A percentile compares a stretch with the other conserved stretches of the same genome.
Evolutionary conservation across 2,329 filamentous ascomycete species (phyloP).

Genomic region (Colletotrichum sp.): DNA sequence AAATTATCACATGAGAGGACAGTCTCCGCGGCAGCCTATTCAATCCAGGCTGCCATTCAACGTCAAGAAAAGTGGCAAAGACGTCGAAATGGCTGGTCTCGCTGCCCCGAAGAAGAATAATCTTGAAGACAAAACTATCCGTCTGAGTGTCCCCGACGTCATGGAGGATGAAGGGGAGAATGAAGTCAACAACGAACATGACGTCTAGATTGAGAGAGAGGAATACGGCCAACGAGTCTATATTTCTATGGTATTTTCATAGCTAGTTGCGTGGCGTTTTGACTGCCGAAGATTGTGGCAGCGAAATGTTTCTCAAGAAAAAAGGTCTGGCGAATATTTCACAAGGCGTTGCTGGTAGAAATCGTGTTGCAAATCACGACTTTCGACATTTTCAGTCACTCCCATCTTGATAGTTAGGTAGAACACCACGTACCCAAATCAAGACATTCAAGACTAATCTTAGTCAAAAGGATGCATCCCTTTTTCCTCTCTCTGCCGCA

Average conservation of each 20-base stretch:
- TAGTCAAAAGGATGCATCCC: neutral
- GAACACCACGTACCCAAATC: rapidly evolving
- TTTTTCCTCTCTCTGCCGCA: neutral
- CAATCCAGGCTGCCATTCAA: neutral
- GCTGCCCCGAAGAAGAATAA: neutral
- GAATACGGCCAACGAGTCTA: rapidly evolving
- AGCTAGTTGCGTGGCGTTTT: neutral
- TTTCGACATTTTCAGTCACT: neutral
- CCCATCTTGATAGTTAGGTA: neutral
- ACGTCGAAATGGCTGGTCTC: neutral
- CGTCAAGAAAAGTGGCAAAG: neutral
- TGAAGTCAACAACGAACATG: neutral
- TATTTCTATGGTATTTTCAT: neutral
- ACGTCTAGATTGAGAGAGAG: neutral
- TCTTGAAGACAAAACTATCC: neutral
- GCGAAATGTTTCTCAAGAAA: rapidly evolving
- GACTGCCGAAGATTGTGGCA: neutral
- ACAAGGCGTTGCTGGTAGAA: neutral
- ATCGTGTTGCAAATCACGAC: neutral
- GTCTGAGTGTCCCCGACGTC: neutral
- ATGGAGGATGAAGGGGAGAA: neutral
- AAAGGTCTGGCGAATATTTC: neutral
- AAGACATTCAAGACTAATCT: neutral
- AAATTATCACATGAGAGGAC: neutral
- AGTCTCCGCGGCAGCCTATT: neutral